Conservation (phyloP, 257 asterid genomes). For the Sherardia arvensis region DNA sequence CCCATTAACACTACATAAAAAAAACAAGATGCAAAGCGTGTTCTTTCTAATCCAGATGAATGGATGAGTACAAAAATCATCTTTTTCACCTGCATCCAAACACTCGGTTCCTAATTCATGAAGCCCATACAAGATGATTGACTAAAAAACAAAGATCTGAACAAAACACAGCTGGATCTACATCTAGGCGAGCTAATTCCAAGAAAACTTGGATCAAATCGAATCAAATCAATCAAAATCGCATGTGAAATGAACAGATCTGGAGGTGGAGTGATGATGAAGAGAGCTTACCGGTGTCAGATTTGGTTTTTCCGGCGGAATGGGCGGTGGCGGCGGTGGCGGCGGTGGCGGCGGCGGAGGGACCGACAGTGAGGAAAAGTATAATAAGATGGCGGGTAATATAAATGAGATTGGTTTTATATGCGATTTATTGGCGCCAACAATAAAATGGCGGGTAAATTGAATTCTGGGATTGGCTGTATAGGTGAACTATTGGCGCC, state of each 20-base stretch:
- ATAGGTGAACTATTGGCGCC: conserved; percentile 23
- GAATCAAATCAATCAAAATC: not conserved
- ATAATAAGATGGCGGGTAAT: conserved; percentile 2
- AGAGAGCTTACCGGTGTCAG: conserved; percentile 7
- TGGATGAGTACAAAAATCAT: no score
- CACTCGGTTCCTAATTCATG: not conserved
- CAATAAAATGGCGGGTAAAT: conserved; percentile 3
- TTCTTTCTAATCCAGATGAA: not conserved
- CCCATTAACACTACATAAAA: not conserved
- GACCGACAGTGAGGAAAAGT: not conserved
- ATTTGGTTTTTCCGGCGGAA: not conserved
- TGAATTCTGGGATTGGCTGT: conserved; percentile 1
- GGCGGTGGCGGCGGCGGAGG: not conserved
- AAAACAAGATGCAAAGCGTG: not conserved
- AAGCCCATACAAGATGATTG: not conserved
- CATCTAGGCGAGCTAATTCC: not conserved
- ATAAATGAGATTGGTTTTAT: conserved; percentile 1
- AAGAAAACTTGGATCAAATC: not conserved
- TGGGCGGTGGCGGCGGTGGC: not conserved
- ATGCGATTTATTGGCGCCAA: conserved; percentile 28
- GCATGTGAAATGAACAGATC: not conserved
- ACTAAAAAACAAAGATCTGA: not conserved
- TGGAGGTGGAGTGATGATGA: not conserved
- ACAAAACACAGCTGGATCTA: not conserved
- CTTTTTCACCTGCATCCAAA: not conserved